Percentiles rank a stretch among this genome's conserved stretches.
These are phyloP conservation scores for Cenchrus americanus DNA, from an alignment of 176 grass and related monocot genomes.

Conservation along the genomic window DNA sequence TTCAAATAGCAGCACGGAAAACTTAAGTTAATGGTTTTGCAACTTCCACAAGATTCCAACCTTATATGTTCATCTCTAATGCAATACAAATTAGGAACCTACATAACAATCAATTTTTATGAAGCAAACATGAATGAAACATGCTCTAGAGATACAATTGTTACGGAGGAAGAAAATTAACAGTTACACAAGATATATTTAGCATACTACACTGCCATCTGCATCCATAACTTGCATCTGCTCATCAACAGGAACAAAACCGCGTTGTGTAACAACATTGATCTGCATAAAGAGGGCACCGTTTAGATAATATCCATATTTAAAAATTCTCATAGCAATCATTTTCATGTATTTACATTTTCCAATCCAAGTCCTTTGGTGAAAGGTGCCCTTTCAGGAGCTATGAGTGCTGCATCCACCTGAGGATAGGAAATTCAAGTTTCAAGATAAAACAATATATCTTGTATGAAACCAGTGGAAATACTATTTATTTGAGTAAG, in stretches of 20 bases:
- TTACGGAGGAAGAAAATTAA: constrained; percentile 22
- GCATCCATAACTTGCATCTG: constrained; percentile 84
- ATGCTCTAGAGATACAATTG: not conserved
- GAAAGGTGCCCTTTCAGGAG: constrained; percentile 93
- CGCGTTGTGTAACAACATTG: constrained; percentile 83
- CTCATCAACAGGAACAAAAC: constrained; percentile 96
- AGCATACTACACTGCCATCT: constrained; percentile 76
- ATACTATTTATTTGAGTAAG: not conserved
- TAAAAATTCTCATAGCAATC: constrained; percentile 18
- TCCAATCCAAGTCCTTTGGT: constrained; percentile 98
- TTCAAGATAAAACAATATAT: not conserved
- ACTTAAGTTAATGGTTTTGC: too few species aligned
- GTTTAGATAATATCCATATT: not conserved
- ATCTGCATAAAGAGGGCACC: constrained; percentile 51
- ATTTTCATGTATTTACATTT: constrained; percentile 66
- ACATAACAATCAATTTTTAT: not conserved
- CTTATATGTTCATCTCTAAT: constrained; percentile 99
- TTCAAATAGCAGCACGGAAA: too few species aligned
- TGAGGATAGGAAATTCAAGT: constrained; percentile 35
- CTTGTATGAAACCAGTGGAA: not conserved
- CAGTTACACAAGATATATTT: not conserved
- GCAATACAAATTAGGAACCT: constrained; percentile 92
- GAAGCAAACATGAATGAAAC: not conserved
- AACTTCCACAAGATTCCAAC: too few species aligned
- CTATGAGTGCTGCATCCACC: constrained; percentile 97